Evolutionary conservation across 2,329 filamentous ascomycete species (phyloP).

Genomic region (Cadophora sp.): DNA sequence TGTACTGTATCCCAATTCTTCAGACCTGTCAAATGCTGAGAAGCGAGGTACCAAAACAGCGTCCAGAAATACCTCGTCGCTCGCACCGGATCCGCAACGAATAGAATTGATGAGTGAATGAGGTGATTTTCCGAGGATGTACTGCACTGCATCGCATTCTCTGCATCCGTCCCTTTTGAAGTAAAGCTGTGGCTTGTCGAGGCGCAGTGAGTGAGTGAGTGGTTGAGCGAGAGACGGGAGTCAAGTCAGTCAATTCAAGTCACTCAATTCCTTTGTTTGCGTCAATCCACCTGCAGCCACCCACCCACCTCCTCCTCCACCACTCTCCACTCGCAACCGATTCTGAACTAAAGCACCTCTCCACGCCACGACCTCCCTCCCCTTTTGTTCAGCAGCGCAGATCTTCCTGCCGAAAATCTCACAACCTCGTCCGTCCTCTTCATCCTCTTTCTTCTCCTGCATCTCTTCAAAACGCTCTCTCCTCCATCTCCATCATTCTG

Average conservation of each 20-base stretch:
- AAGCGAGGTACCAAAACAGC: neutral
- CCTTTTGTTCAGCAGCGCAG: slow-evolving; percentile 7
- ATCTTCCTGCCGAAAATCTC: slow-evolving; percentile 9
- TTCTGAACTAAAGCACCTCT: neutral
- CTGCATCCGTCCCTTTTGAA: slow-evolving; percentile 1
- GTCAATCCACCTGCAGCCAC: neutral
- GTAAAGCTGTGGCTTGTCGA: neutral
- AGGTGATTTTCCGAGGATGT: neutral
- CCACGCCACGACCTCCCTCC: slow-evolving; percentile 17
- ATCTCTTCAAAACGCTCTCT: slow-evolving; percentile 10
- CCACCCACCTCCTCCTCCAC: neutral
- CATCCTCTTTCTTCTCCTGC: neutral
- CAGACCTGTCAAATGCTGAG: slow-evolving; percentile 19
- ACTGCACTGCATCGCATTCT: slow-evolving; percentile 7
- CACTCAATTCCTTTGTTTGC: neutral
- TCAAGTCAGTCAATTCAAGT: neutral
- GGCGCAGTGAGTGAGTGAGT: neutral
- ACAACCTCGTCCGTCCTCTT: neutral
- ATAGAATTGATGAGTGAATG: neutral
- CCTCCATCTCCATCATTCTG: slow-evolving; percentile 6
- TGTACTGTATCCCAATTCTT: neutral
- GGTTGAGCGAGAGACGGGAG: neutral
- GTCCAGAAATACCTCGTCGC: slow-evolving; percentile 1
- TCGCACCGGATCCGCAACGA: neutral
- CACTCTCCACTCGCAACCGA: slow-evolving; percentile 5